Percentiles rank a stretch among this genome's conserved stretches.
phyloP scores from a whole-genome alignment of 495 filamentous ascomycete genomes.

The Neurospora sp. region DNA sequence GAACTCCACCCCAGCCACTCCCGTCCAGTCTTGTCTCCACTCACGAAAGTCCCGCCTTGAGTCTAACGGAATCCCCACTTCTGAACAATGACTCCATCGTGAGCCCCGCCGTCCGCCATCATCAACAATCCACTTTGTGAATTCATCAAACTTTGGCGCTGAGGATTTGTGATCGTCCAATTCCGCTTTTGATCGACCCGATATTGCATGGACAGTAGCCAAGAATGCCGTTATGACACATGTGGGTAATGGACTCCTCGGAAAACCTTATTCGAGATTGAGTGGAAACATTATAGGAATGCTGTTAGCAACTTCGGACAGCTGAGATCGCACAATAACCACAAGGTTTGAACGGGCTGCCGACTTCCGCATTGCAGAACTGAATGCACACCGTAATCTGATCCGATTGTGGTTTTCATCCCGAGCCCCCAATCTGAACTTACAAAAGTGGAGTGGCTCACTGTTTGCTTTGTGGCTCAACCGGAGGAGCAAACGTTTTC shows the following conservation, averaged over 20 bases:
- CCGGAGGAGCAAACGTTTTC: neutral
- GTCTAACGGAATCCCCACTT: neutral
- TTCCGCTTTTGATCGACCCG: neutral
- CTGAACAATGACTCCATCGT: neutral
- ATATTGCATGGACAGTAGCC: neutral
- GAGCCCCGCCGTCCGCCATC: neutral
- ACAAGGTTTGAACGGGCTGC: neutral
- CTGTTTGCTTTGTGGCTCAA: neutral
- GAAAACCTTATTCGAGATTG: neutral
- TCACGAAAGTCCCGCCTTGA: neutral
- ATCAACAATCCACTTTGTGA: neutral
- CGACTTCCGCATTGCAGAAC: neutral
- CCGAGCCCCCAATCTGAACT: neutral
- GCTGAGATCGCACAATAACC: neutral
- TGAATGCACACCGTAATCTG: neutral
- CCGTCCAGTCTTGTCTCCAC: neutral
- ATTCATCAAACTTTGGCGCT: neutral
- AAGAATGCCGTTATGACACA: neutral
- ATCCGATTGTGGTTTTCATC: neutral
- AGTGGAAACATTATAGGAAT: neutral
- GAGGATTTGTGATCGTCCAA: neutral
- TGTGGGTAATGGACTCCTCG: neutral
- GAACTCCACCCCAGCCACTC: neutral
- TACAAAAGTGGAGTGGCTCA: neutral
- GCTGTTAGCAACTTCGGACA: neutral